Evolutionary conservation across 768 basidiomycete genomes (phyloP), one percentile per base, ranked within the genome.

Genomic region (Naematelia encephala): DNA sequence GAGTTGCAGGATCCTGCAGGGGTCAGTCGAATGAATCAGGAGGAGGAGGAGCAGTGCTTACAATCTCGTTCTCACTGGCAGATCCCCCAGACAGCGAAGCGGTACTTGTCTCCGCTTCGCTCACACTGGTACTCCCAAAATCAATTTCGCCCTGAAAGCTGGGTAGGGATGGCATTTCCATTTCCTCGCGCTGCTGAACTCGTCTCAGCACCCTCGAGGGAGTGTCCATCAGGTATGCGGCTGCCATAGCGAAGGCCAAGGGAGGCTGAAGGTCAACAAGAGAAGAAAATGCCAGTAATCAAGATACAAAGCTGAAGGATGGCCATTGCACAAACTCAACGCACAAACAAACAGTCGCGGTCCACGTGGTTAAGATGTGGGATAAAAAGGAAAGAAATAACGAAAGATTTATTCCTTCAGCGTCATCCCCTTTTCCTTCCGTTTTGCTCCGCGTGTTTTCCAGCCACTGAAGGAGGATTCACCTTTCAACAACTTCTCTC

Each of bases 121-220:
- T 51, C 11, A 49, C 27, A 34, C 50, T 28, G 25, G 23, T 59
- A 44, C 62, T 70, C n/a, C 68, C 71, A 60, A 61, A 70, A 51
- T 68, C 71, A 22, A 66, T 60, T 28, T 69, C 66, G 48, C 68
- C 68, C 29, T 70, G 64, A 34, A 73, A 62, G 46, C 71, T 73
- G 27, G 72, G 72, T 39, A 74, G 53, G 3, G 72, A 74, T 0
- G 72, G 72, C 28, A 74, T 45, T 47, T 74, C 72, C 55, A 68
- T 59, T 25, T 73, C 69, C 51, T 74, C 72, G 2, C 66, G 58
- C 51, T 56, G 56, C 54, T 68, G 57, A 11, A 74, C 62, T 46
- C 70, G 58, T 46, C 61, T 57, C 42, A 74, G 58, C 14, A 74
- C 60, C 60, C 69, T 59, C 22, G 63, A 60, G 16, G 72, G 72